Conservation (phyloP, 2,329 filamentous ascomycete genomes). For the Juglanconis sp. region DNA sequence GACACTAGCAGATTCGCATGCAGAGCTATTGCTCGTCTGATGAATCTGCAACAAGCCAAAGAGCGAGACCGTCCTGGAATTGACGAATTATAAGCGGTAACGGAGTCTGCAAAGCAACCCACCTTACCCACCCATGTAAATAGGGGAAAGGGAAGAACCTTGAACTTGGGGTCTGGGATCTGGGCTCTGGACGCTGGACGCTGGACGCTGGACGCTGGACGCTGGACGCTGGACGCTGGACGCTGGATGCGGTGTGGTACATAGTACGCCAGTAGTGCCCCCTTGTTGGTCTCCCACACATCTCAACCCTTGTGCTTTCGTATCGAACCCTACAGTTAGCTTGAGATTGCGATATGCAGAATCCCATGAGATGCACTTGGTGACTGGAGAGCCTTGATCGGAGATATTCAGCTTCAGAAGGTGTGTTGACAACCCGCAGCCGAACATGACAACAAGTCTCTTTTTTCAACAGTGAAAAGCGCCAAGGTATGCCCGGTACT, state of each 20-base stretch:
- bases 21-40: constrained; percentile 2
- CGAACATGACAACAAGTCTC: neutral
- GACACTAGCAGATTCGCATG: neutral
- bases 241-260: too few relatives aligned
- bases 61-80: constrained; percentile 1
- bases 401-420: neutral
- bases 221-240: too few relatives aligned
- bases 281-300: neutral
- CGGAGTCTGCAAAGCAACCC: constrained; percentile 10
- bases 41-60: neutral
- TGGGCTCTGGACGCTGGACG: too few relatives aligned
- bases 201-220: too few relatives aligned
- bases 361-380: neutral
- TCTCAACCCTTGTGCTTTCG: neutral
- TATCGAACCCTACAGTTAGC: too few relatives aligned
- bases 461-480: constrained; percentile 2
- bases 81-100: constrained; percentile 11
- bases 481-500: constrained; percentile 10
- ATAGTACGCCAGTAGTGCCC: too few relatives aligned
- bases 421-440: neutral
- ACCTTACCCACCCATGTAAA: neutral
- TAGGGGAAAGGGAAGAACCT: neutral
- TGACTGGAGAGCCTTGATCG: neutral
- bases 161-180: neutral
- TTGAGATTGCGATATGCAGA: neutral